These are phyloP conservation scores for Nakaseomyces delphensis DNA, from an alignment of 1,139 yeast species.

Conservation along the genomic window DNA sequence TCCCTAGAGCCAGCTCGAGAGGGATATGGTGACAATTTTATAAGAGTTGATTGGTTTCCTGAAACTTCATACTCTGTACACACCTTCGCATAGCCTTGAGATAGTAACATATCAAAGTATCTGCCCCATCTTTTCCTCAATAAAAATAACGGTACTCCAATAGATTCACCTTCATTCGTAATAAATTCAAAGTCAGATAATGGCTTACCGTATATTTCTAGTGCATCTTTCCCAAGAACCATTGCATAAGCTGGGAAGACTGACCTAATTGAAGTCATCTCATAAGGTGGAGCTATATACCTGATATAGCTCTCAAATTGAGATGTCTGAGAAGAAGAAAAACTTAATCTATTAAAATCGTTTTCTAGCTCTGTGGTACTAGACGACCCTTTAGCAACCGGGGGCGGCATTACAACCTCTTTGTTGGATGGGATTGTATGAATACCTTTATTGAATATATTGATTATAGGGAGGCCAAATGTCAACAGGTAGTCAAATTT, in stretches of 20 bases:
- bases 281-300: slow-evolving; percentile 63
- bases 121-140: slow-evolving; percentile 70
- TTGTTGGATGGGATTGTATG: slow-evolving; percentile 14
- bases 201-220: slow-evolving; percentile 55
- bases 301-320: slow-evolving; percentile 64
- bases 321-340: slow-evolving; percentile 18
- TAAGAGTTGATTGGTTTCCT: slow-evolving; percentile 12
- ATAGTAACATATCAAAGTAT: slow-evolving; percentile 50
- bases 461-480: slow-evolving; percentile 59
- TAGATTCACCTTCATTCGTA: slow-evolving; percentile 55
- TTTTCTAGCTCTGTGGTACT: neutral
- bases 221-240: slow-evolving; percentile 65
- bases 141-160: slow-evolving; percentile 51
- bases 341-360: slow-evolving; percentile 12
- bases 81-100: slow-evolving; percentile 49
- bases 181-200: slow-evolving; percentile 65
- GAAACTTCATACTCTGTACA: slow-evolving; percentile 18
- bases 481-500: slow-evolving; percentile 50
- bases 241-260: slow-evolving; percentile 70
- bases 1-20: slow-evolving; percentile 11
- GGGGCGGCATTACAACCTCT: neutral
- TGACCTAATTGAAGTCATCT: slow-evolving; percentile 55
- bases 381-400: neutral
- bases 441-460: slow-evolving; percentile 35
- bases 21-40: slow-evolving; percentile 14